These are phyloP conservation scores for Phellinidium pouzarii DNA, from an alignment of 1,284 basidiomycete genomes.

Conservation along the genomic window DNA sequence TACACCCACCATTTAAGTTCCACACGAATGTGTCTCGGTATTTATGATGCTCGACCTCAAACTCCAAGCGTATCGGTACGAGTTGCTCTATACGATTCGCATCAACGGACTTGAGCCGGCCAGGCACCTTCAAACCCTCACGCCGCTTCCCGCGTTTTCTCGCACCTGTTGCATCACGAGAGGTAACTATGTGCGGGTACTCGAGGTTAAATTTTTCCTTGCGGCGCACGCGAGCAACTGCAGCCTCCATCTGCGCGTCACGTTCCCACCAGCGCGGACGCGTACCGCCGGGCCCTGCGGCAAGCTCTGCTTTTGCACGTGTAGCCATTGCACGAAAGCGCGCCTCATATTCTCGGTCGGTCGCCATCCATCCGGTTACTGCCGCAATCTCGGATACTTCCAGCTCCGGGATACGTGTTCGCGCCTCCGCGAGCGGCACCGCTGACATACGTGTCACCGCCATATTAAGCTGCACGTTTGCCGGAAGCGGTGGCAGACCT, in stretches of 20 bases:
- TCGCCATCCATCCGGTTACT: constrained; percentile 46
- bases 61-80: constrained; percentile 90
- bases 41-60: constrained; percentile 88
- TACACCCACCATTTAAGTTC: constrained; percentile 79
- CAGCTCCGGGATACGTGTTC: constrained; percentile 49
- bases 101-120: constrained; percentile 50
- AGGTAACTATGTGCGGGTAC: constrained; percentile 50
- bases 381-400: constrained; percentile 37
- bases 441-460: constrained; percentile 57
- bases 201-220: constrained; percentile 58
- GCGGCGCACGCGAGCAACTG: constrained; percentile 25
- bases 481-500: constrained; percentile 28
- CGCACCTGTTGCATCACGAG: constrained; percentile 32
- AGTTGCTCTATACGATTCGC: constrained; percentile 69
- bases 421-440: constrained; percentile 52
- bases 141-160: constrained; percentile 50
- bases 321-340: constrained; percentile 25
- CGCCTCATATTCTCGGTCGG: constrained; percentile 37
- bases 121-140: constrained; percentile 68
- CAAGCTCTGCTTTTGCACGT: constrained; percentile 26
- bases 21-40: constrained; percentile 96
- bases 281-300: constrained; percentile 22
- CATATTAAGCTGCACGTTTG: constrained; percentile 45
- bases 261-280: constrained; percentile 46
- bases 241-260: constrained; percentile 30